Conservation (phyloP, 805 yeast species). For the Saccharomycopsis sp. region DNA sequence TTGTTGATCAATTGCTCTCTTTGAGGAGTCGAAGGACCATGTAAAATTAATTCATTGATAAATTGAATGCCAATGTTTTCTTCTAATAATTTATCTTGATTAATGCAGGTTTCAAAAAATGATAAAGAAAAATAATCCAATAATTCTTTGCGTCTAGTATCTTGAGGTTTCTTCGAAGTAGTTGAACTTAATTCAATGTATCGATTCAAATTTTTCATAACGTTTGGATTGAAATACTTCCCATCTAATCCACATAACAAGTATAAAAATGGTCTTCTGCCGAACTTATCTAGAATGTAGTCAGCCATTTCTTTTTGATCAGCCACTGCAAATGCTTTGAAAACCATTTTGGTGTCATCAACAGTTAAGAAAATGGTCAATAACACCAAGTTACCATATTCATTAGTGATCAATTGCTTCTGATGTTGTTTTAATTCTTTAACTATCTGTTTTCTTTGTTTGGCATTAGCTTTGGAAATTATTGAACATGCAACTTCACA, state of each 20-base stretch:
- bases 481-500: conserved; percentile 81
- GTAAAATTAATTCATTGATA: conserved; percentile 64
- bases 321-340: conserved; percentile 56
- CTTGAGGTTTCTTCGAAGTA: conserved; percentile 83
- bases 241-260: conserved; percentile 72
- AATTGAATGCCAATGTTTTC: conserved; percentile 82
- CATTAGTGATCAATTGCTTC: conserved; percentile 71
- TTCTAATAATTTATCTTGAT: conserved; percentile 41
- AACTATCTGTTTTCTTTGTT: conserved; percentile 78
- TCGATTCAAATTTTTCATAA: conserved; percentile 49
- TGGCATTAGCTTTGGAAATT: conserved; percentile 79
- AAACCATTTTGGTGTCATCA: conserved; percentile 84
- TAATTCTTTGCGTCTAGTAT: conserved; percentile 66
- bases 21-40: conserved; percentile 39
- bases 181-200: conserved; percentile 51
- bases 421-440: conserved; percentile 70
- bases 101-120: conserved; percentile 47
- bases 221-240: conserved; percentile 71
- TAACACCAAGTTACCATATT: conserved; percentile 77
- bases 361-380: conserved; percentile 76
- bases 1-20: conserved; percentile 40
- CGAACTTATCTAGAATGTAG: conserved; percentile 61
- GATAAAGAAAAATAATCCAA: conserved; percentile 57
- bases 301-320: conserved; percentile 39
- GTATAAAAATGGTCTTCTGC: conserved; percentile 84